Evolutionary conservation across 2,329 filamentous ascomycete species (phyloP).

Genomic region (Alternaria infectoria): DNA sequence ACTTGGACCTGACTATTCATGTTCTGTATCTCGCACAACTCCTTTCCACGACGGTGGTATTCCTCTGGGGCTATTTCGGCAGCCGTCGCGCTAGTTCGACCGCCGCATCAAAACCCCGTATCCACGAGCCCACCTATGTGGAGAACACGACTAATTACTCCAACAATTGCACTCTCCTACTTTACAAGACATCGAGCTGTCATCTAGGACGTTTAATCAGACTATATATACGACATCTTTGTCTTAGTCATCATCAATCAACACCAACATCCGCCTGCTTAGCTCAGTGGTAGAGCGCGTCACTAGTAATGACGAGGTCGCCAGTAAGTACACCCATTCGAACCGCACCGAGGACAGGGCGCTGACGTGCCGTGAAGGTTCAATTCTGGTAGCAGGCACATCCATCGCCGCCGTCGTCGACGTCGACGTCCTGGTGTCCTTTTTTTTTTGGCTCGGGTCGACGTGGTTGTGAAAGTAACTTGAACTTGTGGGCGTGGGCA

Average conservation of each 20-base stretch:
- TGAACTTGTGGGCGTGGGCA: not conserved
- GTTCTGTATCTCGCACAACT: not conserved
- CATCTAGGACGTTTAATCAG: rapidly evolving
- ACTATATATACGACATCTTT: not conserved
- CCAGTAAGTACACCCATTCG: conserved; percentile 30
- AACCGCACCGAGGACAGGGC: conserved; percentile 15
- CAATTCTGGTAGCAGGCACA: not conserved
- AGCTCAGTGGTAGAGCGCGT: conserved; percentile 47
- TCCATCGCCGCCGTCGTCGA: not conserved
- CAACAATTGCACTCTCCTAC: not conserved
- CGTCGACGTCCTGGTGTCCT: not conserved
- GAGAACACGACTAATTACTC: not conserved
- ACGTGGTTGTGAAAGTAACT: not conserved
- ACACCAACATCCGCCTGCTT: conserved; percentile 25
- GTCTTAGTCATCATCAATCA: not conserved
- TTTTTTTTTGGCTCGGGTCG: not conserved
- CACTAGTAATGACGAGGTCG: conserved; percentile 49
- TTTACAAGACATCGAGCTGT: not conserved
- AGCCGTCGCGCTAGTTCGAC: not conserved
- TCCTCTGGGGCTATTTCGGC: not conserved
- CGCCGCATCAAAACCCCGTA: not conserved
- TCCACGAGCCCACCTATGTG: not conserved
- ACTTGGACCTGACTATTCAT: not conserved
- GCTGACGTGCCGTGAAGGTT: not conserved
- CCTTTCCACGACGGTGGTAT: not conserved